These are phyloP conservation scores for Fusarium sp. DNA, from an alignment of 2,329 filamentous ascomycete genomes.

Conservation along the genomic window DNA sequence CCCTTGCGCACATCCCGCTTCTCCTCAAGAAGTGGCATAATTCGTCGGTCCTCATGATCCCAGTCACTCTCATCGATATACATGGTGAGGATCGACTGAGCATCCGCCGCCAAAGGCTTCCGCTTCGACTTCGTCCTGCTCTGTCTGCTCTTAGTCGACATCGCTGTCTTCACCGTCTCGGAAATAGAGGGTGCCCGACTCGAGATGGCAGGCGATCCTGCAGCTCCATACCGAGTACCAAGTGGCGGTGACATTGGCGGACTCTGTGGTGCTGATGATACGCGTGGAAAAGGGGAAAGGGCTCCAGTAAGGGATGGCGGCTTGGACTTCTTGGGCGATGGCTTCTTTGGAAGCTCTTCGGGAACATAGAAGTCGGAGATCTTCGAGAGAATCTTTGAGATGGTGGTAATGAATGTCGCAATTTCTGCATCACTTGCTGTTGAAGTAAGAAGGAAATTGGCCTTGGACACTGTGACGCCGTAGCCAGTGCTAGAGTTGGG, in stretches of 20 bases:
- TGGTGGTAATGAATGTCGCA: constrained; percentile 62
- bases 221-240: constrained; percentile 18
- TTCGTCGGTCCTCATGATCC: constrained; percentile 61
- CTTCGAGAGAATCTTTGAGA: constrained; percentile 57
- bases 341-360: constrained; percentile 47
- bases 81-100: constrained; percentile 49
- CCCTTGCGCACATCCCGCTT: constrained; percentile 52
- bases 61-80: constrained; percentile 57
- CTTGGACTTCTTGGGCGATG: constrained; percentile 35
- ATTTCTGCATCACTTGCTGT: constrained; percentile 66
- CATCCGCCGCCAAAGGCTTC: constrained; percentile 41
- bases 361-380: constrained; percentile 57
- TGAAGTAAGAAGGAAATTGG: constrained; percentile 67
- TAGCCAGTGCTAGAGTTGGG: constrained; percentile 44
- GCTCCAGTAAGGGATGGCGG: constrained; percentile 47
- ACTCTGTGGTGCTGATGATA: constrained; percentile 38
- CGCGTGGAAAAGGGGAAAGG: constrained; percentile 48
- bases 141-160: constrained; percentile 46
- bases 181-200: constrained; percentile 48
- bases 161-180: constrained; percentile 48
- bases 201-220: constrained; percentile 27
- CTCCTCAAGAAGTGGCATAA: constrained; percentile 63
- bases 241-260: constrained; percentile 37
- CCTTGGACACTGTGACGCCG: constrained; percentile 58
- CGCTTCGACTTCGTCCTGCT: constrained; percentile 47